phyloP scores from a whole-genome alignment of 2,329 filamentous ascomycete species.

The Nemania sp. region DNA sequence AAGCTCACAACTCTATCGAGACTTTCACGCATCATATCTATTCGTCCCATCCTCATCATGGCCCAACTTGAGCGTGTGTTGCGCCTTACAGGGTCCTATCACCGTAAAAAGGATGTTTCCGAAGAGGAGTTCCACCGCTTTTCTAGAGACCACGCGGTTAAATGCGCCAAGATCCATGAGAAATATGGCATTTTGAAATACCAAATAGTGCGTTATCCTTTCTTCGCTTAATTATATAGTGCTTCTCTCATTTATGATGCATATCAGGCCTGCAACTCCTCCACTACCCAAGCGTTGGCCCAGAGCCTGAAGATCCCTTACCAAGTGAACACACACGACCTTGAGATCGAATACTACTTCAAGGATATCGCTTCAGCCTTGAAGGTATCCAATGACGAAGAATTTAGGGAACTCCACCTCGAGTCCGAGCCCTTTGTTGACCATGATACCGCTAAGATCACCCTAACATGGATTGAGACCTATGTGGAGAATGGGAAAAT shows the following conservation, averaged over 20 bases:
- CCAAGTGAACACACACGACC: neutral
- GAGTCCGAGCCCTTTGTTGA: neutral
- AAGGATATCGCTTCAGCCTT: neutral
- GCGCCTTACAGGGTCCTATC: neutral
- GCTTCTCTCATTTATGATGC: neutral
- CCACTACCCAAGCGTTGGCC: neutral
- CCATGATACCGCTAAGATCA: neutral
- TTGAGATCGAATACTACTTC: neutral
- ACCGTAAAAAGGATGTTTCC: neutral
- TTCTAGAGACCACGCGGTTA: neutral
- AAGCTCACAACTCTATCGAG: neutral
- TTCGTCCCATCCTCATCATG: neutral
- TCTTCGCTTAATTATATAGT: neutral
- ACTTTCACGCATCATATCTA: neutral
- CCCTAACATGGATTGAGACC: slow-evolving; percentile 4
- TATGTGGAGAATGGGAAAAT: neutral
- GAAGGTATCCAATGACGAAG: neutral
- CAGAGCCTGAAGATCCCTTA: neutral
- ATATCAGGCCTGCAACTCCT: neutral
- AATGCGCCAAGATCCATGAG: neutral
- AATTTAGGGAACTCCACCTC: neutral
- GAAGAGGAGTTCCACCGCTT: neutral
- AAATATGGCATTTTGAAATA: slow-evolving; percentile 1
- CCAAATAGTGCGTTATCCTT: neutral
- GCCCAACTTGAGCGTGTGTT: neutral